Conservation (phyloP, 805 yeast genomes). For the Ogataea pini region DNA sequence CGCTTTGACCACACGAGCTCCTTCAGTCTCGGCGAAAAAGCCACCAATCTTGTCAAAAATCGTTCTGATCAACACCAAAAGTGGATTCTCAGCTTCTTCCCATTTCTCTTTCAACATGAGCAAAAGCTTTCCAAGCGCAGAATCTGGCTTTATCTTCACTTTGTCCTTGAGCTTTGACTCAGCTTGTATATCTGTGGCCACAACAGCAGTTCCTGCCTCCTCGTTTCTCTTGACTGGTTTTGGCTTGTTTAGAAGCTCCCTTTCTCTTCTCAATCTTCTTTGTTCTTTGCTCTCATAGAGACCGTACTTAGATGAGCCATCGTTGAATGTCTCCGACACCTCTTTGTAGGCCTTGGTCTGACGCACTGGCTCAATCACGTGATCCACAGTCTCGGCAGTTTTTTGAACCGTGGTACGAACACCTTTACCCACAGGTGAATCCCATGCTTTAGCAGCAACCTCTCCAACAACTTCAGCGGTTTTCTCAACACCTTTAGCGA, state of each 20-base stretch:
- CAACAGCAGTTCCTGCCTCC: conserved; percentile 79
- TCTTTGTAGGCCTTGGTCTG: conserved; percentile 87
- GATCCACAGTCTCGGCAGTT: conserved; percentile 85
- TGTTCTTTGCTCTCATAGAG: conserved; percentile 85
- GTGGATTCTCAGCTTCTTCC: conserved; percentile 94
- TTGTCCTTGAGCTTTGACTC: conserved; percentile 54
- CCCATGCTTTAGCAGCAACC: conserved; percentile 93
- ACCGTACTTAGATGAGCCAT: conserved; percentile 91
- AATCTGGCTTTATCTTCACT: conserved; percentile 61
- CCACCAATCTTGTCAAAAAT: conserved; percentile 79
- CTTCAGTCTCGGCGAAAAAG: conserved; percentile 93
- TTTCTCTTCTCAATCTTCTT: conserved; percentile 71
- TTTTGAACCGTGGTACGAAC: conserved; percentile 83
- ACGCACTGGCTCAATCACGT: conserved; percentile 89
- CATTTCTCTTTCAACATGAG: conserved; percentile 66
- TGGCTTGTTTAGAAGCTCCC: conserved; percentile 54
- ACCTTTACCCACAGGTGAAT: conserved; percentile 85
- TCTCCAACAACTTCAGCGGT: conserved; percentile 94
- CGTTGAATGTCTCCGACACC: conserved; percentile 84
- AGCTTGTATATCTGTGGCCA: conserved; percentile 78
- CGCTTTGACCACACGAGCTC: conserved; percentile 84
- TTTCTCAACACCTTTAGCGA: conserved; percentile 73
- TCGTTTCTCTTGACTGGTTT: conserved; percentile 75
- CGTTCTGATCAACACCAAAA: conserved; percentile 78
- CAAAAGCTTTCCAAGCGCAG: conserved; percentile 66